These are phyloP conservation scores for Vitis amurensis DNA, from an alignment of 164 flowering plant genomes.

Conservation along the genomic window DNA sequence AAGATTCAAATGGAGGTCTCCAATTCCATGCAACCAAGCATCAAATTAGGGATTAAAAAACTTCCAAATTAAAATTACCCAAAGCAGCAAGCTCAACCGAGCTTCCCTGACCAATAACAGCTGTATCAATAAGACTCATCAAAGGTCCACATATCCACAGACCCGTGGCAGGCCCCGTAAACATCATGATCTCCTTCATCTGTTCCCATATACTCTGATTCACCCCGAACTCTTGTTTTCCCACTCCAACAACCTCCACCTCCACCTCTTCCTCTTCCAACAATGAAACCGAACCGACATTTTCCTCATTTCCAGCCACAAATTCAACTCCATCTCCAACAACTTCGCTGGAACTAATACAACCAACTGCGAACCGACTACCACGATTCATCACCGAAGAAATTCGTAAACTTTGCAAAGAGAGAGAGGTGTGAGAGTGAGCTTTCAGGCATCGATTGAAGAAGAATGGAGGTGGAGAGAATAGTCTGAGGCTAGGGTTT, in stretches of 20 bases:
- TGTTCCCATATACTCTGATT: slow-evolving; percentile 63
- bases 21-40: no score
- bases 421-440: neutral
- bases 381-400: neutral
- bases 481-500: slow-evolving; percentile 8
- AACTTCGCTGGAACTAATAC: slow-evolving; percentile 26
- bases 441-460: neutral
- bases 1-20: no score
- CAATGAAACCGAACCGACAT: no score
- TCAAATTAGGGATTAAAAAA: no score
- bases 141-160: slow-evolving; percentile 89
- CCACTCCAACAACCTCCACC: slow-evolving; percentile 1
- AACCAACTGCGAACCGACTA: slow-evolving; percentile 2
- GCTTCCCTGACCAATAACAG: slow-evolving; percentile 90
- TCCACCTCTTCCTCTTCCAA: slow-evolving; percentile 1
- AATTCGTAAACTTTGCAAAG: neutral
- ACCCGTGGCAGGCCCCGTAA: slow-evolving; percentile 88
- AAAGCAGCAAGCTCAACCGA: slow-evolving; percentile 93
- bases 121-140: slow-evolving; percentile 95
- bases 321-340: neutral
- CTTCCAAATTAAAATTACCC: slow-evolving; percentile 38
- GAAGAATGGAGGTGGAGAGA: slow-evolving; percentile 1
- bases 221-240: slow-evolving; percentile 5
- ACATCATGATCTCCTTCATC: slow-evolving; percentile 69
- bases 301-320: neutral